Evolutionary conservation across 352 stramenopile species (phyloP), one percentile per base, ranked within the genome.

Genomic region (Globisporangium megalacanthum): DNA sequence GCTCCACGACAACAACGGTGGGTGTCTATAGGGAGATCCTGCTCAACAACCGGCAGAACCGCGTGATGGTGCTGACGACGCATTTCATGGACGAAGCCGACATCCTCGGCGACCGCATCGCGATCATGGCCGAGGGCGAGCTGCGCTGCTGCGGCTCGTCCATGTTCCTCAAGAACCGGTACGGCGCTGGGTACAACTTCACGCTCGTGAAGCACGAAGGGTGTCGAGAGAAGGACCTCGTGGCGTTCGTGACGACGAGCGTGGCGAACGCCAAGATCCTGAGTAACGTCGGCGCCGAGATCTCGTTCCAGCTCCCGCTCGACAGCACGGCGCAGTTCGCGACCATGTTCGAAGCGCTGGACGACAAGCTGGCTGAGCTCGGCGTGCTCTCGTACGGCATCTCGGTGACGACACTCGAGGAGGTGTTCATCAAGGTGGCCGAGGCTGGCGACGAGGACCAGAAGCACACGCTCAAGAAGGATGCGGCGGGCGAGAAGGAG

Each of bases 21-120:
- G n/a, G n/a, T n/a, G n/a, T n/a, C n/a, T n/a, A n/a, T n/a, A n/a
- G n/a, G n/a, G 62, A 92, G 35, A 60, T 95, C 19, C 54, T 84
- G 48, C 52, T 75, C 47, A 70, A 67, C 72, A 75, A 72, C 53
- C 57, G 73, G 10, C 52, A 82, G 54, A 69, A 77, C 51, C 67
- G 73, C n/a, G 62, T 89, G 48, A 88, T 96, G 48, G 66, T 97
- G 41, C 57, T 97, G 41, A 97, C 86, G 13, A 97, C 90, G 44
- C 94, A 98, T 56, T 98, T 97, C 64, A 97, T 98, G 91, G 91
- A 97, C 47, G 89, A 97, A 62, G 83, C 85, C 17, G 84, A 97
- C 52, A 68, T 90, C 19, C 68, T 97, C 9, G 78, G 74, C 41
- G 83, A 94, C 54, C 75, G 79, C 15, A 88, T 94, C 25, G 73